These are phyloP conservation scores for Cercophora scortea DNA, from an alignment of 495 filamentous ascomycete species.

Conservation along the genomic window DNA sequence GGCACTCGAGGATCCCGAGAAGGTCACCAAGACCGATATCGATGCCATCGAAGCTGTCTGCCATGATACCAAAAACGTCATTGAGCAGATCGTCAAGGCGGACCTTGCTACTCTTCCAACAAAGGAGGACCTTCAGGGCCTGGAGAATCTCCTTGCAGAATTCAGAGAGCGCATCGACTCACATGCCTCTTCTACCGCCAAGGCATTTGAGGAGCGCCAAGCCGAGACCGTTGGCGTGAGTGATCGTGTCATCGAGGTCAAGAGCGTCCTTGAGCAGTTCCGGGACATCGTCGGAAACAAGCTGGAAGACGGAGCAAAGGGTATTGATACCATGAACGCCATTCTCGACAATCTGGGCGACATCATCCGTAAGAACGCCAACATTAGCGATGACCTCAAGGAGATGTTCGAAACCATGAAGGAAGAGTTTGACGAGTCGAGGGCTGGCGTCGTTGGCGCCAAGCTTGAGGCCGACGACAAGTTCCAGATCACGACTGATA, in stretches of 20 bases:
- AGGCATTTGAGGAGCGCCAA: slow-evolving; percentile 70
- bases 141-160: slow-evolving; percentile 55
- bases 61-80: slow-evolving; percentile 67
- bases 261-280: slow-evolving; percentile 43
- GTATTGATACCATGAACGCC: slow-evolving; percentile 43
- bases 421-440: slow-evolving; percentile 71
- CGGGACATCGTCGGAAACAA: slow-evolving; percentile 37
- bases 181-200: slow-evolving; percentile 64
- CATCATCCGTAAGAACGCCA: slow-evolving; percentile 49
- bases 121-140: slow-evolving; percentile 46
- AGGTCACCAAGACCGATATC: slow-evolving; percentile 68
- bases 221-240: slow-evolving; percentile 42
- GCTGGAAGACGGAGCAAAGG: slow-evolving; percentile 42
- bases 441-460: slow-evolving; percentile 56
- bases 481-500: slow-evolving; percentile 60
- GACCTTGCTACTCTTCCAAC: slow-evolving; percentile 60
- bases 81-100: slow-evolving; percentile 62
- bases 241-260: slow-evolving; percentile 44
- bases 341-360: slow-evolving; percentile 55
- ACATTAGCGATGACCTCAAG: slow-evolving; percentile 56
- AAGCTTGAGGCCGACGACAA: slow-evolving; percentile 74
- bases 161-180: slow-evolving; percentile 61
- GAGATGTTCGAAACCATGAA: slow-evolving; percentile 74
- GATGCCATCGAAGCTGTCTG: slow-evolving; percentile 71
- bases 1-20: slow-evolving; percentile 54